Conservation (phyloP, 768 basidiomycete species). For the Cystofilobasidium ferigula region DNA sequence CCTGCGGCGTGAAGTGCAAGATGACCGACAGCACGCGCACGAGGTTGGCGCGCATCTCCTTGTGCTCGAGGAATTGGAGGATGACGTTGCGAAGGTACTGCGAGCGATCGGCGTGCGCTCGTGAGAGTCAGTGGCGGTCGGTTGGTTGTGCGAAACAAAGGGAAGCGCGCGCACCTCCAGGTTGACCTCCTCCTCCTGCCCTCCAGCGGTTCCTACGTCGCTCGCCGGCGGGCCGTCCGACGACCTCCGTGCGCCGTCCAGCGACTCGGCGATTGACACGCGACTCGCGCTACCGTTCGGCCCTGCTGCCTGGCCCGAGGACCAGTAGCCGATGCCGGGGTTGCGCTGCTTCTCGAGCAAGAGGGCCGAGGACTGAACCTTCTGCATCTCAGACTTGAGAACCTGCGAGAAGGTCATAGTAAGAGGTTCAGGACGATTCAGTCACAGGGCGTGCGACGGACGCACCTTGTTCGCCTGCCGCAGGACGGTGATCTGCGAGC, state of each 20-base stretch:
- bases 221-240: not conserved
- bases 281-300: conserved; percentile 5
- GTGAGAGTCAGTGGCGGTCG: not conserved
- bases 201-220: not conserved
- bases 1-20: conserved; percentile 86
- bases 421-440: not conserved
- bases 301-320: conserved; percentile 31
- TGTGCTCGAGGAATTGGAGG: conserved; percentile 92
- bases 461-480: conserved; percentile 64
- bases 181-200: conserved; percentile 79
- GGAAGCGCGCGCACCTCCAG: conserved; percentile 46
- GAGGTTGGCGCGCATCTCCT: conserved; percentile 93
- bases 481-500: conserved; percentile 58
- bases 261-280: conserved; percentile 4
- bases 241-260: not conserved
- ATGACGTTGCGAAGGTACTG: conserved; percentile 86
- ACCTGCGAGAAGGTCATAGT: conserved; percentile 45
- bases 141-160: too few relatives aligned
- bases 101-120: not conserved
- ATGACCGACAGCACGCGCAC: conserved; percentile 85
- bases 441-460: not conserved
- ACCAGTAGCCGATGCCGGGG: conserved; percentile 92
- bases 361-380: conserved; percentile 85
- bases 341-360: conserved; percentile 80
- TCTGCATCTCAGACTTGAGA: conserved; percentile 83